Evolutionary conservation across 768 basidiomycete species (phyloP).

Genomic region (Mycena sanguinolenta): DNA sequence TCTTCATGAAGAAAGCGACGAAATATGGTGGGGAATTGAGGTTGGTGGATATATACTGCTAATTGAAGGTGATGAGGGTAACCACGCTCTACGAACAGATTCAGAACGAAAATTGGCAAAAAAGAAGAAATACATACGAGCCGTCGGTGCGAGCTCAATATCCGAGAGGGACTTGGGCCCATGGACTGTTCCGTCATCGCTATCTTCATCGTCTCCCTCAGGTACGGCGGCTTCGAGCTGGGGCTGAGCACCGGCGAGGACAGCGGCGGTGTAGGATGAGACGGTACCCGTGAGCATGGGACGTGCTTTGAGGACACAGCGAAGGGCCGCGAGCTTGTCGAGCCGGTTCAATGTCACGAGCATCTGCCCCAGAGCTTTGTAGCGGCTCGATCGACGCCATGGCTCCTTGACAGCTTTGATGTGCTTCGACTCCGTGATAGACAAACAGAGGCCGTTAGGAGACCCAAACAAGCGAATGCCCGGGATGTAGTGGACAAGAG

Average conservation of each 20-base stretch:
- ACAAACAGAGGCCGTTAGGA: constrained; percentile 50
- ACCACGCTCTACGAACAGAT: background rate
- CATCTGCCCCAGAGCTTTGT: constrained; percentile 47
- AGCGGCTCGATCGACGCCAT: constrained; percentile 42
- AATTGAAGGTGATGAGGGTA: constrained; percentile 1
- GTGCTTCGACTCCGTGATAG: constrained; percentile 50
- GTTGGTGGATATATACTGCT: background rate
- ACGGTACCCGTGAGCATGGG: constrained; percentile 32
- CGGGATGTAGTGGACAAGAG: constrained; percentile 37
- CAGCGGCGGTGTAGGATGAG: constrained; percentile 26
- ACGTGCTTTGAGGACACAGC: constrained; percentile 28
- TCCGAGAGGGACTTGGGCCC: constrained; percentile 26
- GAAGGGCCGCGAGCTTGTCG: constrained; percentile 42
- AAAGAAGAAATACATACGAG: constrained; percentile 21
- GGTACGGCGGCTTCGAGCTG: background rate
- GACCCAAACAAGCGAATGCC: constrained; percentile 40
- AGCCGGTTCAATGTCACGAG: constrained; percentile 43
- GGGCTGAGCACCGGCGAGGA: constrained; percentile 6
- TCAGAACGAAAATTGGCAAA: background rate
- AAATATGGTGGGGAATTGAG: background rate
- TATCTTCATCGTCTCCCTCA: constrained; percentile 2
- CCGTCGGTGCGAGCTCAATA: constrained; percentile 29
- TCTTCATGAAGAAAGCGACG: constrained; percentile 1
- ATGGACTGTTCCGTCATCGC: constrained; percentile 26
- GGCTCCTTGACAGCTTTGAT: constrained; percentile 52